phyloP scores from a whole-genome alignment of 768 basidiomycete species.

The Plicaturopsis crispa region DNA sequence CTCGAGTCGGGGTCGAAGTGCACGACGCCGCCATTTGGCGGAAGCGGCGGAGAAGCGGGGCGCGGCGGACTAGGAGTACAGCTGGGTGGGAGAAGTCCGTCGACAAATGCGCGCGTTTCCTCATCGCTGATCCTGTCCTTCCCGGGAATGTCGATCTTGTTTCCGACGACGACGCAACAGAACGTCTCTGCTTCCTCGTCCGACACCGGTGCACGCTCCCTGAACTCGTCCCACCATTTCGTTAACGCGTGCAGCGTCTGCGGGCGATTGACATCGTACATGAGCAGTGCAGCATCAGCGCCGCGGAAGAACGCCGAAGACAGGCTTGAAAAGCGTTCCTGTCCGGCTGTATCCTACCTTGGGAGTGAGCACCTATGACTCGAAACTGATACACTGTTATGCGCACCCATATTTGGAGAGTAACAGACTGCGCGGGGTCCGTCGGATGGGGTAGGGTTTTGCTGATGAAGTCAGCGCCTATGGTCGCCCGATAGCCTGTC shows the following conservation, averaged over 20 bases:
- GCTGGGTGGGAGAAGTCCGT: constrained; percentile 42
- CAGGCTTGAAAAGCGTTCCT: constrained; percentile 80
- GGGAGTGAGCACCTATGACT: too few species aligned
- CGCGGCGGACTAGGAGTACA: constrained; percentile 3
- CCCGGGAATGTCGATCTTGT: constrained; percentile 59
- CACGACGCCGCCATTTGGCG: constrained; percentile 7
- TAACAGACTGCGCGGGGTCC: constrained; percentile 33
- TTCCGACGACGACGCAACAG: constrained; percentile 70
- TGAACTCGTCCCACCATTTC: constrained; percentile 80
- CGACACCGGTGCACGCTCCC: constrained; percentile 52
- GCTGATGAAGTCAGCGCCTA: constrained; percentile 84
- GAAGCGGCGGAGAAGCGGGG: constrained; percentile 8
- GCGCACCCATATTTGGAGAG: constrained; percentile 63
- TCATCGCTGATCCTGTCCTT: constrained; percentile 20
- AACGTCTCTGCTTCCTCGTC: constrained; percentile 58
- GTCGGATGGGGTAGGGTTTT: constrained; percentile 62
- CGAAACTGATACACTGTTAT: neutral
- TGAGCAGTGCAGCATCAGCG: constrained; percentile 73
- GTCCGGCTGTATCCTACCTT: constrained; percentile 73
- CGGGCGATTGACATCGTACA: constrained; percentile 72
- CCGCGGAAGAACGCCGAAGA: constrained; percentile 82
- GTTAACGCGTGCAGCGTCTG: constrained; percentile 49
- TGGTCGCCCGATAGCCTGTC: constrained; percentile 74
- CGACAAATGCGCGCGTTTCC: constrained; percentile 47
- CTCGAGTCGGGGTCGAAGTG: neutral